Base-by-base conservation (phyloP, 2,329 filamentous ascomycete genomes). In the Scedosporium minutisporum region DNA sequence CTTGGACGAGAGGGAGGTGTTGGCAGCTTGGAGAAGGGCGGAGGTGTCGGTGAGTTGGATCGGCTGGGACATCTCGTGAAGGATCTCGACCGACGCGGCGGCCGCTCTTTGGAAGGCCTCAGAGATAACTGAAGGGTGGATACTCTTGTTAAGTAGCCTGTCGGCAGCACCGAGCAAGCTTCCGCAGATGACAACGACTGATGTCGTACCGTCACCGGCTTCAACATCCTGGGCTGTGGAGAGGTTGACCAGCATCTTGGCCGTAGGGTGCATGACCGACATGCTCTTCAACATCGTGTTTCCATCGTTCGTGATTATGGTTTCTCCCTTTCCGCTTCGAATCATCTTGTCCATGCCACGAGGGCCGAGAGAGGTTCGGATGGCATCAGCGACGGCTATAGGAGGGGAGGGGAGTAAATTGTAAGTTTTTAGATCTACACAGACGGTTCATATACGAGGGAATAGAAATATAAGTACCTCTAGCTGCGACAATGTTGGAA, bases 341-440 rank as follows among this genome's bases (percentile, higher is more conserved):
- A 99, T 97, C 93, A 97, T 97, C 82, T 97, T 97, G 81, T 97
- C 93, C 93, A 97, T 97, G 73, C 95, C 95, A 77, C 95, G 87
- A 68, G 95, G 95, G 67, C 95, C 95, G 68, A 99, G 83, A 65
- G 95, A 97, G 29, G 93, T 97, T 82, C 95, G 85, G 75, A 99
- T 96, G 69, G 95, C 95, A 85, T 99, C 95, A 75, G 95, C 89
- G 73, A 99, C 93, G 74, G 95, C 95, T 95, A 67, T 65, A 64
- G 60, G 57, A 63, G 29, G 60, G 60, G 67, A 48, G 68, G 65
- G 53, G 60, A 64, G 42, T 29, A 60, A 44, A 58, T 57, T 48
- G 14, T 59, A 60, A 51, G 44, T 57, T 10, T 27, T 46, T 21
- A n/a, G 16, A n/a, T 46, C 14, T 33, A 14, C 21, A 53, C 3